Percentiles rank a stretch among this genome's conserved stretches.
Evolutionary conservation across 2,329 filamentous ascomycete species (phyloP).

Genomic region (Penicillium nordicum): DNA sequence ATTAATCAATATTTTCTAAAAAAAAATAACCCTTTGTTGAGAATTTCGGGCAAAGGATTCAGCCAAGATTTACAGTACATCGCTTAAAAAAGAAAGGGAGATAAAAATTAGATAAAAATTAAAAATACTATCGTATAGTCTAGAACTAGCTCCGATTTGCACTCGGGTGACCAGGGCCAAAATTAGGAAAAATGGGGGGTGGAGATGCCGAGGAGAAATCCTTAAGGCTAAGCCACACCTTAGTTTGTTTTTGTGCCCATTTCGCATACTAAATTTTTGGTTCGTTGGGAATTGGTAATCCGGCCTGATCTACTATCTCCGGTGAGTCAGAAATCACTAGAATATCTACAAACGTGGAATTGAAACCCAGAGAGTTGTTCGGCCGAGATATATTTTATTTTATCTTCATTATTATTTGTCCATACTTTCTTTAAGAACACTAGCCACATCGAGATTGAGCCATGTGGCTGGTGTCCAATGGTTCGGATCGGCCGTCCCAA

Average conservation of each 20-base stretch:
- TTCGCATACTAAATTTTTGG: not conserved
- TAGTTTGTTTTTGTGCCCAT: constrained; percentile 2
- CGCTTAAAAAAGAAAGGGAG: not conserved
- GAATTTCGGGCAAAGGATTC: not conserved
- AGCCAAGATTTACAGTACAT: constrained; percentile 1
- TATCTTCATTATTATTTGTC: not conserved
- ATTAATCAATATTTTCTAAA: not conserved
- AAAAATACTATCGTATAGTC: not conserved
- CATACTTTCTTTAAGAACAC: not conserved
- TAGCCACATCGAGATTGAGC: constrained; percentile 6
- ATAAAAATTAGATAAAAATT: not conserved
- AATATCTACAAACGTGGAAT: not conserved
- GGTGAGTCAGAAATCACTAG: constrained; percentile 1
- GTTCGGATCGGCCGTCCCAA: constrained; percentile 5
- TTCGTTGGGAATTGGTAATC: constrained; percentile 5
- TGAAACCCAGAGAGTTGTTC: not conserved
- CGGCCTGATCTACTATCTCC: constrained; percentile 3
- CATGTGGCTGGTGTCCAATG: constrained; percentile 7
- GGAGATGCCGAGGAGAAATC: constrained; percentile 9
- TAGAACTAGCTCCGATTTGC: constrained; percentile 7
- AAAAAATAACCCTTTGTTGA: not conserved
- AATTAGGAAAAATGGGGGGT: constrained; percentile 11
- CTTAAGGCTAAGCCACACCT: constrained; percentile 25
- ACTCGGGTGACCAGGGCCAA: constrained; percentile 15
- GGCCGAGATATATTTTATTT: not conserved